Base-by-base conservation (phyloP, 352 stramenopile species). In the Phytophthora pseudosyringae region DNA sequence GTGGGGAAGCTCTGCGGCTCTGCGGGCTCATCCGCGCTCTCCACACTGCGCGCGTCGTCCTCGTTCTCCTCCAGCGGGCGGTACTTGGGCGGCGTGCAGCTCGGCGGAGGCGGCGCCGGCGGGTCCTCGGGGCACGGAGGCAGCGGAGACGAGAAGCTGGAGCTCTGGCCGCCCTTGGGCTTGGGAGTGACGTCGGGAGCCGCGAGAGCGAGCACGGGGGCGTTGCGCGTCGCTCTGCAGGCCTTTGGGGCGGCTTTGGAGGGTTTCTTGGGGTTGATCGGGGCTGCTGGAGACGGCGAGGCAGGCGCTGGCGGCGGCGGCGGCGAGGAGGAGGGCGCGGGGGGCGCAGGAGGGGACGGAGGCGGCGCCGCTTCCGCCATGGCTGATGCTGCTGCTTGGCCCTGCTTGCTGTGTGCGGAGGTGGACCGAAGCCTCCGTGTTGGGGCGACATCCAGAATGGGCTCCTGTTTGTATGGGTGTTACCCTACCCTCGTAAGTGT, bases 71-170 rank as follows among this genome's bases (percentile, higher is more conserved):
- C 80, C 28, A 80, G 46, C 10, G 84, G 83, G 31, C 83, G 80
- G 52, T 93, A 93, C 57, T 85, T 80, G 29, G 84, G 84, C 16
- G 84, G 84, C 18, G 84, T 91, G 44, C 71, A 89, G 25, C 75
- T 76, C 7, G 81, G 81, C 2, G 84, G 82, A 6, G 78, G 80
- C 28, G 84, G 82, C 32, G 75, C 82, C 10, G 80, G 82, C 8
- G 64, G 82, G 31, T 92, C 83, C 51, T 93, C 84, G 8, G 84
- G 84, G 59, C 82, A 93, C 4, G 84, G 84, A 18, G 84, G 84
- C 46, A 93, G 61, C 10, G 84, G 84, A 11, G 84, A 93, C 18
- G 82, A 93, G 52, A 91, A 93, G 43, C 75, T 83, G 43, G 82
- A 88, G 65, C 76, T 87, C 10, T 75, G 66, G n/a, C 38, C 61